Evolutionary conservation across 1,284 basidiomycete species (phyloP), one percentile per base, ranked within the genome.

Genomic region (Waitea zeae): DNA sequence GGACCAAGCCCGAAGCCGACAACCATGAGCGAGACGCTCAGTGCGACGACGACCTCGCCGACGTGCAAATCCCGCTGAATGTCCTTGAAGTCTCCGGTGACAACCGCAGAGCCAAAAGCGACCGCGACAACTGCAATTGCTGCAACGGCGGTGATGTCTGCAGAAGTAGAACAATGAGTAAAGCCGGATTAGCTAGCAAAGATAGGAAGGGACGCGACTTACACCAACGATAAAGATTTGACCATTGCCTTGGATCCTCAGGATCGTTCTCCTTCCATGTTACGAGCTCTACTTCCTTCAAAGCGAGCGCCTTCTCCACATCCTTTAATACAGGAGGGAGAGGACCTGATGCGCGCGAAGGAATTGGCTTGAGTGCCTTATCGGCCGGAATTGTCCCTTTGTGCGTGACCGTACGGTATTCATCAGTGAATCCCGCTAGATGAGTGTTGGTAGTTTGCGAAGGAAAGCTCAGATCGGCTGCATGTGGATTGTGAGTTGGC

Each of bases 71-170:
- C 42, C 41, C 64, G 59, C 32, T 59, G 45, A 2, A 59, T 56
- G 38, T 70, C 61, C 13, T 49, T 46, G 39, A 70, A 74, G 28
- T 72, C 51, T 0, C 39, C 47, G 14, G 57, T 54, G 40, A 73
- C 57, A 17, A 61, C 50, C 0, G 53, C 49, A 5, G 58, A 46
- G 31, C 60, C 47, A 34, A 53, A 51, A 3, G 51, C 51, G 30
- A 50, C 50, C 11, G 44, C 34, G 12, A 50, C 40, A 27, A 66
- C 65, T 47, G 67, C 64, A 40, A 69, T 50, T 6, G 70, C 64
- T 33, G 67, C 58, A 1, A 69, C 36, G 30, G 60, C 61, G 11
- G 57, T 60, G 4, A 67, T 42, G 12, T 45, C n/a, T n/a, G n/a
- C n/a, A n/a, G n/a, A n/a, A n/a, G n/a, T n/a, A n/a, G n/a, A n/a